Evolutionary conservation across 441 rosid species (phyloP), one percentile per base, ranked within the genome.

Genomic region (Pelargonium myrrhifolium): DNA sequence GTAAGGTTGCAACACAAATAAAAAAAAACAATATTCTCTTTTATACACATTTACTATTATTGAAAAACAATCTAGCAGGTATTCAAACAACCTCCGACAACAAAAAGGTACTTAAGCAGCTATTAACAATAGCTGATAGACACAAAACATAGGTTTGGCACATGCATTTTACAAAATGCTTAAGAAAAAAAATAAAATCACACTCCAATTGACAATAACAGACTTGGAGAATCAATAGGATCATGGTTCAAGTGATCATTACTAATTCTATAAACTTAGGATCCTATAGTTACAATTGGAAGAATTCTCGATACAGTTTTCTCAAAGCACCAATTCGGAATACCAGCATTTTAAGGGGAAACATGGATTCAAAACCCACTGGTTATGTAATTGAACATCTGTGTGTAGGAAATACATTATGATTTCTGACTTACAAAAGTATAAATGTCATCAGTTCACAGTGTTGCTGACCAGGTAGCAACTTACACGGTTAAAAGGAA

Each of bases 401-500:
- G 26, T 18, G 11, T 53, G 60, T 53, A 6, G 24, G 22, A 53
- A 18, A 53, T 18, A 53, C 22, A 53, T 6, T 21, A 53, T 53
- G 60, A 53, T 53, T 17, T 53, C 24, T 53, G 20, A 21, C 60
- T 18, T 53, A 53, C 24, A 17, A 18, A 22, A 67, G 53, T 26
- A 71, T 47, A 45, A 28, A 40, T 9, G 59, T 64, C 59, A 68
- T 71, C 28, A 17, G 17, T 51, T 78, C 65, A 35, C 7, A n/a
- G 14, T 40, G 45, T 60, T 68, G 76, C 35, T 4, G 45, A 14
- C 12, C 24, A 70, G 53, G 42, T 5, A 35, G 71, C 3, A 67
- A 60, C 71, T 62, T 47, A 40, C 62, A 67, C 68, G 71, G 65
- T 74, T 28, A 58, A 65, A 58, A 70, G 62, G 65, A 26, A 22